These are phyloP conservation scores for Prunus dulcis DNA, from an alignment of 306 rosid genomes.

Conservation along the genomic window DNA sequence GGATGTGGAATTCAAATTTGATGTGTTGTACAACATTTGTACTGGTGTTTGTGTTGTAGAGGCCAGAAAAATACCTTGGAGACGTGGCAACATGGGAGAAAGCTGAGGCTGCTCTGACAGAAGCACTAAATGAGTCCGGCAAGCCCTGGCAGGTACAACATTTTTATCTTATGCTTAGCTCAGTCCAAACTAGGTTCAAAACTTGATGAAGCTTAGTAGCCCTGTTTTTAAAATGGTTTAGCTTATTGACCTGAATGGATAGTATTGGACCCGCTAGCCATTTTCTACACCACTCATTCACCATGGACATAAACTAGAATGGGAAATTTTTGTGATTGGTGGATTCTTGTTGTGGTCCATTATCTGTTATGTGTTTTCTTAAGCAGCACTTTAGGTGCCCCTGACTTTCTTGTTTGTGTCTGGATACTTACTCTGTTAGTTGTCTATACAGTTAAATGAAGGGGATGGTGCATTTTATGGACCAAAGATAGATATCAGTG, in stretches of 20 bases:
- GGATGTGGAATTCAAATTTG: background rate
- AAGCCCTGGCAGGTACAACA: conserved; percentile 80
- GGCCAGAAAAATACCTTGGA: conserved; percentile 88
- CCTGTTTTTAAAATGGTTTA: background rate
- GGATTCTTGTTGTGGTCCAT: background rate
- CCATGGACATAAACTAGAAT: background rate
- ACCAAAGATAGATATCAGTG: conserved; percentile 91
- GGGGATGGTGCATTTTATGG: conserved; percentile 97
- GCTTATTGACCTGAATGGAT: background rate
- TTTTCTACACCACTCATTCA: background rate
- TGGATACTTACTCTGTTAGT: conserved; percentile 27
- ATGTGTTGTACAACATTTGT: background rate
- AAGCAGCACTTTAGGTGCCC: conserved; percentile 7
- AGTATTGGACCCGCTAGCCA: background rate
- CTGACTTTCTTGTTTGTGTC: conserved; percentile 9
- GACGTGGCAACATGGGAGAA: conserved; percentile 79
- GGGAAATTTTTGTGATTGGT: background rate
- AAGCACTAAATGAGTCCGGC: conserved; percentile 81
- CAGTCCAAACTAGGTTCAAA: background rate
- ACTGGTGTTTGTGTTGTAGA: conserved; percentile 32
- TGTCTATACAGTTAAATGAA: conserved; percentile 62
- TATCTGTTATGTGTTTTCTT: background rate
- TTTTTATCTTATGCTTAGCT: background rate
- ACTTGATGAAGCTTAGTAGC: background rate
- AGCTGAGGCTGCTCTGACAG: conserved; percentile 84